These are phyloP conservation scores for Earliella scabrosa DNA, from an alignment of 1,284 basidiomycete genomes.

Conservation along the genomic window DNA sequence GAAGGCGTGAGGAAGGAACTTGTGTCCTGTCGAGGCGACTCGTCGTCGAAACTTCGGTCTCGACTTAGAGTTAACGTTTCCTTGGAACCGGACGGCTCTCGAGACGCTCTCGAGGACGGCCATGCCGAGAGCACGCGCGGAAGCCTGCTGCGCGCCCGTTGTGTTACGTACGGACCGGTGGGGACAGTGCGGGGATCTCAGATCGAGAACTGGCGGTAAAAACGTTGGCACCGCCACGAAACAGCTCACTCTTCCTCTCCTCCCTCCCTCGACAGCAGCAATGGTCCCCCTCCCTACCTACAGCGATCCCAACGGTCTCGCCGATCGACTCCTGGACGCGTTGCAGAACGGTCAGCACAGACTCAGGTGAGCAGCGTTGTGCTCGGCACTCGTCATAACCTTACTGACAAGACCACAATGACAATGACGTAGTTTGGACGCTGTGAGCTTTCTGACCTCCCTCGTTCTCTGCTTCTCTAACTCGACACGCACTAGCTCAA, in stretches of 20 bases:
- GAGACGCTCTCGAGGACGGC: neutral
- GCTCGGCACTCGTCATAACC: neutral
- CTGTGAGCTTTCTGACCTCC: neutral
- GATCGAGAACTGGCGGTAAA: neutral
- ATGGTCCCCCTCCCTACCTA: neutral
- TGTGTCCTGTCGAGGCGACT: neutral
- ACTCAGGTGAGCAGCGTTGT: neutral
- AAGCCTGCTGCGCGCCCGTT: neutral
- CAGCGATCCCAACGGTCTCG: neutral
- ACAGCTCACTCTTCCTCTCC: neutral
- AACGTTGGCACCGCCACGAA: neutral
- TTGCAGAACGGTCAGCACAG: neutral
- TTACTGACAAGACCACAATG: neutral
- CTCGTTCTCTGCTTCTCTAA: neutral
- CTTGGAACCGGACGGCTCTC: neutral
- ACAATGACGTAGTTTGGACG: neutral
- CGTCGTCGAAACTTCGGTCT: neutral
- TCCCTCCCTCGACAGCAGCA: neutral
- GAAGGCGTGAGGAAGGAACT: neutral
- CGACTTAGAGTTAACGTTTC: neutral
- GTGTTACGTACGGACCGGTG: neutral
- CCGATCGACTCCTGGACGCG: neutral
- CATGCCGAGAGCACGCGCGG: neutral
- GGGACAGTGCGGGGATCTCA: neutral
- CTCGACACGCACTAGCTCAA: constrained; percentile 4